Evolutionary conservation across 2,329 filamentous ascomycete genomes (phyloP), one percentile per base, ranked within the genome.

Genomic region (Penicillium occitanis): DNA sequence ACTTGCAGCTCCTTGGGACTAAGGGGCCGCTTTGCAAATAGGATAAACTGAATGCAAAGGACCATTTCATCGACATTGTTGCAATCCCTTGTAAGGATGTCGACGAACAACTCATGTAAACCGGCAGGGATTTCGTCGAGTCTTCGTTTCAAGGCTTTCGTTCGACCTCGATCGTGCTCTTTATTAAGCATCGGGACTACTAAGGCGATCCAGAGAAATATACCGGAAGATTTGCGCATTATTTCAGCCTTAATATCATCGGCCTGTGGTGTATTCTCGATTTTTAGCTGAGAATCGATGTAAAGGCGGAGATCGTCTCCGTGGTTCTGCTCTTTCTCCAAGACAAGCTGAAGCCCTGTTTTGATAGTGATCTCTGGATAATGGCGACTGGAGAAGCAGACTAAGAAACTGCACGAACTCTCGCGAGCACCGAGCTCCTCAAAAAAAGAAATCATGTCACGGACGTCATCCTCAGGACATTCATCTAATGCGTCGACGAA

Each of bases 71-170:
- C 73, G 57, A 74, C 73, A 5, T 85, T 77, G 0, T 76, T 44
- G 0, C 64, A 19, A 61, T 89, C 85, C 17, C 84, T 77, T 0
- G 66, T 79, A 1, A 88, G 64, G 0, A 88, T 84, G 17, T 84
- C 74, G 2, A 75, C 76, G 66, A 89, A 88, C 0, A 89, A 69
- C 0, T 83, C 75, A 42, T 77, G 70, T 0, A 89, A 73, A 0
- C 76, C 75, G 6, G 61, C 59, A 0, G 81, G 82, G 37, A 82
- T 76, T 33, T 82, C 76, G 7, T 71, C 25, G 1, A 84, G 72
- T 65, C 71, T 73, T 25, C 5, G 44, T 25, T 48, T 48, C 19
- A 48, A 48, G 8, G 44, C 44, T 48, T 48, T 48, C 44, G 44
- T 68, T 0, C 72, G 70, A 22, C 79, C 74, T 3, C 69, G 33